phyloP scores from a whole-genome alignment of 352 stramenopile species.

The Phytophthora pluvialis region DNA sequence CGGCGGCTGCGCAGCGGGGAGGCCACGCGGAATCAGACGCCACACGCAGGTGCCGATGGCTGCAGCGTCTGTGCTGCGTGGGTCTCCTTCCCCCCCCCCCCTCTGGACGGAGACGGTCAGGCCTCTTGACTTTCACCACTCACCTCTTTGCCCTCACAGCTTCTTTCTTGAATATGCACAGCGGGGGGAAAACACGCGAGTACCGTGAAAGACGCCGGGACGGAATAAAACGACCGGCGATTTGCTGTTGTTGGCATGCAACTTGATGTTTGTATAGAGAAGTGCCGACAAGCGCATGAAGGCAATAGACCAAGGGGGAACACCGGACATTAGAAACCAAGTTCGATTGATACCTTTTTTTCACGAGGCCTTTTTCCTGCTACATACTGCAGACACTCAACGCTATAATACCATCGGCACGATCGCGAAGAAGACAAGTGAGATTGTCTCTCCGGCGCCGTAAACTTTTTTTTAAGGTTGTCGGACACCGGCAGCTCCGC shows the following conservation, averaged over 20 bases:
- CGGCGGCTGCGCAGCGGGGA: not conserved
- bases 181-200: constrained; percentile 33
- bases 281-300: not conserved
- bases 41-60: not conserved
- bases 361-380: too few relatives aligned
- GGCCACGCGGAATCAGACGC: constrained; percentile 2
- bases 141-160: constrained; percentile 28
- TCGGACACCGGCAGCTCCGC: too few relatives aligned
- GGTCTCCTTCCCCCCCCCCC: too few relatives aligned
- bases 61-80: not conserved
- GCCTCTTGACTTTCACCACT: constrained; percentile 11
- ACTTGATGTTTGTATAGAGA: constrained; percentile 14
- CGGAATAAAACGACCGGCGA: constrained; percentile 23
- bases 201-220: constrained; percentile 30
- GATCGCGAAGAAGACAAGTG: not conserved
- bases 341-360: too few relatives aligned
- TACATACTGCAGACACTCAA: too few relatives aligned
- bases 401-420: not conserved
- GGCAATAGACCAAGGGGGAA: not conserved
- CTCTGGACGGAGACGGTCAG: not conserved
- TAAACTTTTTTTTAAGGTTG: constrained; percentile 1
- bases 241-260: constrained; percentile 31
- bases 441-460: not conserved
- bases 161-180: constrained; percentile 49
- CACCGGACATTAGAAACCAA: too few relatives aligned